Evolutionary conservation across 2,329 filamentous ascomycete species (phyloP).

Genomic region (Trichoderma polysporum): DNA sequence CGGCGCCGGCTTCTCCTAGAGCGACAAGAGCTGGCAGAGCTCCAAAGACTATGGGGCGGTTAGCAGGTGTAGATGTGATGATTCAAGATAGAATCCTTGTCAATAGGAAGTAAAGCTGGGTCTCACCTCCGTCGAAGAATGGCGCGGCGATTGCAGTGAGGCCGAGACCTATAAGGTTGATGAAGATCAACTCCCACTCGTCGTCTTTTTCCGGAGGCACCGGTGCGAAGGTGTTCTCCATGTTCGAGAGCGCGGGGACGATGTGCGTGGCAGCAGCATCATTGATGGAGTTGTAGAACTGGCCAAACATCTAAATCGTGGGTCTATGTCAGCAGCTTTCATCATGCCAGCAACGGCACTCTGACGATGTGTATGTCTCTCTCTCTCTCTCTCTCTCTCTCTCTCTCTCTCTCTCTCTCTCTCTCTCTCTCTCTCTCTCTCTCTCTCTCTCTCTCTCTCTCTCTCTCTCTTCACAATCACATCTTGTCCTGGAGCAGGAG

Average conservation of each 20-base stretch:
- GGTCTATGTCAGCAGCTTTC: background rate
- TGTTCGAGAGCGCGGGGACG: constrained; percentile 24
- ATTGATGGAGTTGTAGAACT: constrained; percentile 15
- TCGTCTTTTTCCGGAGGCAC: constrained; percentile 21
- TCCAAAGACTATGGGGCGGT: background rate
- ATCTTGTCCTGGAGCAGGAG: background rate
- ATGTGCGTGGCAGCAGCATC: constrained; percentile 12
- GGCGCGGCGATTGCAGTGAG: constrained; percentile 26
- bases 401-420: background rate
- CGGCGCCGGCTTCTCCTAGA: background rate
- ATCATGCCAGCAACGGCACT: background rate
- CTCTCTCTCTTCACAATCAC: background rate
- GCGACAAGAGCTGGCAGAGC: background rate
- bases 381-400: background rate
- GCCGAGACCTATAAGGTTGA: constrained; percentile 33
- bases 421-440: background rate
- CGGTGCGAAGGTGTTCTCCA: constrained; percentile 25
- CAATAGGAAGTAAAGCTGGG: background rate
- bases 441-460: background rate
- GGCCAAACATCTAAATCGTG: constrained; percentile 5
- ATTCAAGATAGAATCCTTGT: no score
- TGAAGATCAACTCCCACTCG: constrained; percentile 31
- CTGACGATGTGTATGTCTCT: background rate
- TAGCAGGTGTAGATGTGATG: background rate
- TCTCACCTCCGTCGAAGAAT: constrained; percentile 29